Evolutionary conservation across 495 filamentous ascomycete genomes (phyloP).

Genomic region (Annulohypoxylon stygium): DNA sequence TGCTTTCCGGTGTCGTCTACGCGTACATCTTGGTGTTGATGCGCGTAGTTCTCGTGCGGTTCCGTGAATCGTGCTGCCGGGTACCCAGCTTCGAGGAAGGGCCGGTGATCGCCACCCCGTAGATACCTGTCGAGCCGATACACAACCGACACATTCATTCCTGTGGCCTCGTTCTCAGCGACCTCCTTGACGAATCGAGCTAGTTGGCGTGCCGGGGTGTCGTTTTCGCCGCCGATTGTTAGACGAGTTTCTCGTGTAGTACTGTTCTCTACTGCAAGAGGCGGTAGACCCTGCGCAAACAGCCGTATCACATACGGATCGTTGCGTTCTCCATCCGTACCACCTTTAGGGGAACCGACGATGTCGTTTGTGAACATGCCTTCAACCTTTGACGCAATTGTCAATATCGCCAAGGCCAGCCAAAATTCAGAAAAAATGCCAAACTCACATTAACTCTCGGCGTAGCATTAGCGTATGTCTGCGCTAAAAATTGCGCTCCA

Average conservation of each 20-base stretch:
- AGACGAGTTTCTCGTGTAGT: constrained; percentile 50
- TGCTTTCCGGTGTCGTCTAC: constrained; percentile 57
- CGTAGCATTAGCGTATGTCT: constrained; percentile 59
- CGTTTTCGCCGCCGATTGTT: constrained; percentile 66
- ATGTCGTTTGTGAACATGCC: constrained; percentile 68
- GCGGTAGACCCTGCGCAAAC: constrained; percentile 61
- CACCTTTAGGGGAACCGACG: constrained; percentile 57
- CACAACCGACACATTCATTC: constrained; percentile 61
- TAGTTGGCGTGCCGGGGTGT: constrained; percentile 65
- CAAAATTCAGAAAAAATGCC: neutral
- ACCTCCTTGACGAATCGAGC: constrained; percentile 67
- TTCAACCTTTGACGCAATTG: constrained; percentile 55
- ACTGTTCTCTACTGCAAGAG: constrained; percentile 53
- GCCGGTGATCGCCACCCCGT: constrained; percentile 65
- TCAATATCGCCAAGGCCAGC: neutral
- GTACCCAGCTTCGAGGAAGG: constrained; percentile 65
- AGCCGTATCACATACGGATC: constrained; percentile 63
- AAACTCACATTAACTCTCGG: constrained; percentile 49
- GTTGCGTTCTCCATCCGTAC: constrained; percentile 56
- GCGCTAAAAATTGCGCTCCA: constrained; percentile 61
- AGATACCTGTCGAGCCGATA: constrained; percentile 67
- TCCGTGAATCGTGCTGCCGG: constrained; percentile 67
- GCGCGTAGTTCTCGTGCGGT: constrained; percentile 64
- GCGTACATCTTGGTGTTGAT: constrained; percentile 68
- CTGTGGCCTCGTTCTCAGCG: constrained; percentile 58